These are phyloP conservation scores for Boletellus ananas DNA, from an alignment of 768 basidiomycete species.

Conservation along the genomic window DNA sequence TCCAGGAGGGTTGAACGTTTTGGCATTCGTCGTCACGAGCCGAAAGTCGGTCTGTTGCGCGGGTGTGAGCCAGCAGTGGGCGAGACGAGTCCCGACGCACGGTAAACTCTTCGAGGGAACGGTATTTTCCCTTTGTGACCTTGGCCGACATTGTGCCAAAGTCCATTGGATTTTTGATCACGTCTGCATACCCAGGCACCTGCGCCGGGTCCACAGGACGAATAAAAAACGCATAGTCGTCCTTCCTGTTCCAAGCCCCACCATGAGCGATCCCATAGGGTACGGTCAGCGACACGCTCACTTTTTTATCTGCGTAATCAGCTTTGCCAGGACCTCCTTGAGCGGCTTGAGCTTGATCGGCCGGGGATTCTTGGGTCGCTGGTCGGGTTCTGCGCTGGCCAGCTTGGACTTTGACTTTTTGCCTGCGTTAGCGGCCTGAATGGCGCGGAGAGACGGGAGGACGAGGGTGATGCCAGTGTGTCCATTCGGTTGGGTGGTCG, in stretches of 20 bases:
- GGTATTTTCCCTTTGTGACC: slow-evolving; percentile 71
- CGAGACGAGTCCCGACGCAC: slow-evolving; percentile 38
- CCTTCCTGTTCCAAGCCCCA: slow-evolving; percentile 50
- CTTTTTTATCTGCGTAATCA: slow-evolving; percentile 76
- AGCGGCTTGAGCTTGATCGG: slow-evolving; percentile 75
- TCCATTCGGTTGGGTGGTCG: slow-evolving; percentile 18
- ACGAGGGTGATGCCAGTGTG: slow-evolving; percentile 60
- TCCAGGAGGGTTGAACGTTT: slow-evolving; percentile 70
- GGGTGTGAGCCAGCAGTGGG: background rate
- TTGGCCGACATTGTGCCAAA: slow-evolving; percentile 82
- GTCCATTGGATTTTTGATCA: slow-evolving; percentile 88
- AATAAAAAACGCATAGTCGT: slow-evolving; percentile 83
- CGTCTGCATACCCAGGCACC: slow-evolving; percentile 61
- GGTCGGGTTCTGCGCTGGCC: slow-evolving; percentile 25
- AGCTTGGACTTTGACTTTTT: slow-evolving; percentile 44
- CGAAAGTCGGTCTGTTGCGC: slow-evolving; percentile 56
- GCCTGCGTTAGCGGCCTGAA: slow-evolving; percentile 52
- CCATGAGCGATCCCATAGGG: slow-evolving; percentile 5
- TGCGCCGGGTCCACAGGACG: slow-evolving; percentile 57
- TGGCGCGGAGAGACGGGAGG: slow-evolving; percentile 59
- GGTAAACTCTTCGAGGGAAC: slow-evolving; percentile 74
- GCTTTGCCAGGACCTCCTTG: slow-evolving; percentile 65
- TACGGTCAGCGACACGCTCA: slow-evolving; percentile 27
- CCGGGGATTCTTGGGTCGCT: slow-evolving; percentile 37
- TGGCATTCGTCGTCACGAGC: slow-evolving; percentile 71